A percentile compares a stretch with the other conserved stretches of the same genome.
Evolutionary conservation across 352 stramenopile genomes (phyloP).

Genomic region (Phytophthora ramorum): DNA sequence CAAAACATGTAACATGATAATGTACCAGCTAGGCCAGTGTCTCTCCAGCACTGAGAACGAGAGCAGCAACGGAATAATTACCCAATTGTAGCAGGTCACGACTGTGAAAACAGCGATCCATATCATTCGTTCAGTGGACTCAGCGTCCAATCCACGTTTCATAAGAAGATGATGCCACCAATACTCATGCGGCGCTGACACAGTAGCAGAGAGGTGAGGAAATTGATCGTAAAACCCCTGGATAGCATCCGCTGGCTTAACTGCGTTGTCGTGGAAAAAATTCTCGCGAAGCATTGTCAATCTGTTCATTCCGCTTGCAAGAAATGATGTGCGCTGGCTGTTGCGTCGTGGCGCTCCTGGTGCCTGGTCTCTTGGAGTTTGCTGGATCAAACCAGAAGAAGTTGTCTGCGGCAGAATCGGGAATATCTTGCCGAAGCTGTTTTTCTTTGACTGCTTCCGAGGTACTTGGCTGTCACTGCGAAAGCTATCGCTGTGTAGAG

Average conservation of each 20-base stretch:
- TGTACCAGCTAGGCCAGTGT: slow-evolving; percentile 30
- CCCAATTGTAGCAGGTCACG: slow-evolving; percentile 62
- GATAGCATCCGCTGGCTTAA: slow-evolving; percentile 46
- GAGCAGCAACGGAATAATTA: slow-evolving; percentile 55
- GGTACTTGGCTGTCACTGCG: slow-evolving; percentile 13
- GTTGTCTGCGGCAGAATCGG: slow-evolving; percentile 4
- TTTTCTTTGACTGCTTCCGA: slow-evolving; percentile 2
- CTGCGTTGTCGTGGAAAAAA: slow-evolving; percentile 44
- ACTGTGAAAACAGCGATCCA: slow-evolving; percentile 56
- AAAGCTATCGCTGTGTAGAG: slow-evolving; percentile 6
- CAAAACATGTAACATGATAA: slow-evolving; percentile 42
- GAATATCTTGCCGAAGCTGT: slow-evolving; percentile 26
- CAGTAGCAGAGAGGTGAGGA: slow-evolving; percentile 27
- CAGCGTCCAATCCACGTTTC: slow-evolving; percentile 41
- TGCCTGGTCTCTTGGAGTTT: neutral
- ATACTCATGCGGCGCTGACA: slow-evolving; percentile 7
- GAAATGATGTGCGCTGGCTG: slow-evolving; percentile 24
- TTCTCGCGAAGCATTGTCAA: slow-evolving; percentile 40
- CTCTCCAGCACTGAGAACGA: slow-evolving; percentile 47
- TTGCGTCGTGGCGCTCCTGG: neutral
- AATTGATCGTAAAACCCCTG: slow-evolving; percentile 66
- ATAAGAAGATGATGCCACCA: slow-evolving; percentile 53
- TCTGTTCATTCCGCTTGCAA: slow-evolving; percentile 25
- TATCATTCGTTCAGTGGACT: slow-evolving; percentile 47
- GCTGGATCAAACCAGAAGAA: neutral